Percentiles rank a stretch among this genome's conserved stretches.
These are phyloP conservation scores for Cicer yamashitae DNA, from an alignment of 306 rosid genomes.

Conservation along the genomic window DNA sequence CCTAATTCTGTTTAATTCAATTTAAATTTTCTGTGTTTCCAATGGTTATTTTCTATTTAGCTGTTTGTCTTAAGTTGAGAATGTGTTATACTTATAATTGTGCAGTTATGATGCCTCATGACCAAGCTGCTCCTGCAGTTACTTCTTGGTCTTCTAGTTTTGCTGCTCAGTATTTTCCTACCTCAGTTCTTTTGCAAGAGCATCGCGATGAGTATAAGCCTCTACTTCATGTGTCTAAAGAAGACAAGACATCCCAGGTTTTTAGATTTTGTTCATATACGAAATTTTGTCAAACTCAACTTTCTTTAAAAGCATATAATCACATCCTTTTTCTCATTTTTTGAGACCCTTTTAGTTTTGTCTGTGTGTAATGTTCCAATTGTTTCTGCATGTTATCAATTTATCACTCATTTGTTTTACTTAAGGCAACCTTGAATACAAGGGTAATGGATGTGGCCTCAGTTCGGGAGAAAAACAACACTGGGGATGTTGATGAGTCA, in stretches of 20 bases:
- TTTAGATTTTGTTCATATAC: conserved; percentile 41
- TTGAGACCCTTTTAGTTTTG: conserved; percentile 15
- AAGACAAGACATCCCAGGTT: conserved; percentile 77
- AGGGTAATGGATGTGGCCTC: conserved; percentile 55
- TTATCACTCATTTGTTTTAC: conserved; percentile 37
- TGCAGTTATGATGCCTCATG: conserved; percentile 67
- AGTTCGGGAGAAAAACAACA: conserved; percentile 51
- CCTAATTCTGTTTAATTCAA: neutral
- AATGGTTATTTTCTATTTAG: neutral
- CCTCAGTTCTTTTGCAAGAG: conserved; percentile 80
- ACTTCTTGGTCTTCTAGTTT: conserved; percentile 54
- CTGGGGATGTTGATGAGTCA: conserved; percentile 49
- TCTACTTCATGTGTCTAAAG: conserved; percentile 55
- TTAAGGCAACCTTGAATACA: conserved; percentile 62
- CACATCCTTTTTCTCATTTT: neutral
- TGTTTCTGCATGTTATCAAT: conserved; percentile 36
- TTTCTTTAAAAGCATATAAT: conserved; percentile 30
- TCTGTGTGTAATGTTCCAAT: neutral
- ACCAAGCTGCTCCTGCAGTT: conserved; percentile 62
- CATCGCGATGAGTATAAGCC: conserved; percentile 75
- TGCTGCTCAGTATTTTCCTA: conserved; percentile 64
- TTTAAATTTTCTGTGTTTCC: neutral
- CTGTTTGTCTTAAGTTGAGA: conserved; percentile 30
- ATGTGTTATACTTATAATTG: conserved; percentile 13
- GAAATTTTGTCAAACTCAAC: neutral